Evolutionary conservation across 2,329 filamentous ascomycete genomes (phyloP), one percentile per base, ranked within the genome.

Genomic region (Dothidotthia symphoricarpi): DNA sequence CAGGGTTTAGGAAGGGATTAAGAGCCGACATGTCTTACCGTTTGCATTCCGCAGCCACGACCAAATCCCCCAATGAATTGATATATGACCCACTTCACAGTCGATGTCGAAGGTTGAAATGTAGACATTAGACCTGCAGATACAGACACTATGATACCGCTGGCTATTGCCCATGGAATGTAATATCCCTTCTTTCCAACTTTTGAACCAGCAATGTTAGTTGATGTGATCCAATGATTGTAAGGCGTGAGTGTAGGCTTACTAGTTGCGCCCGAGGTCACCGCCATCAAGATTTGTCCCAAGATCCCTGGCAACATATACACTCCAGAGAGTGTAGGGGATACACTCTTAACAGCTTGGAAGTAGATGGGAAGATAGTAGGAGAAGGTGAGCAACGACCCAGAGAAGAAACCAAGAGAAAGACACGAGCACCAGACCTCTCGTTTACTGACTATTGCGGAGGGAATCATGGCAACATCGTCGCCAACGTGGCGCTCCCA

Each of bases 71-170:
- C n/a, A 2, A 64, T 4, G 16, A 62, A 51, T 28, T 63, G 52
- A n/a, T 53, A 62, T 2, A 55, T 52, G 26, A 63, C 47, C 59
- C 62, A 64, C 24, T 55, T 47, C 2, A 45, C 51, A 6, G 51
- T 48, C n/a, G 42, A 51, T 3, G 64, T 68, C 16, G 57, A 39
- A 17, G 57, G 51, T 2, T 52, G 54, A 31, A 70, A 66, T 5
- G 67, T 71, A 2, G 67, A 61, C 3, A 73, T 41, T 1, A 74
- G 58, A 3, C 69, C 71, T 6, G 63, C 59, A 10, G 68, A 69
- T 22, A 72, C 61, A 2, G 68, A 47, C 38, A 64, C 59, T 9
- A 70, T 28, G 1, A 51, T 44, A n/a, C 49, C 51, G 3, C 66
- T 55, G 1, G 47, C 41, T 1, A 69, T 16, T 2, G 57, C 49